Conservation (phyloP, 306 rosid genomes). For the Vigna reflexopilosa region DNA sequence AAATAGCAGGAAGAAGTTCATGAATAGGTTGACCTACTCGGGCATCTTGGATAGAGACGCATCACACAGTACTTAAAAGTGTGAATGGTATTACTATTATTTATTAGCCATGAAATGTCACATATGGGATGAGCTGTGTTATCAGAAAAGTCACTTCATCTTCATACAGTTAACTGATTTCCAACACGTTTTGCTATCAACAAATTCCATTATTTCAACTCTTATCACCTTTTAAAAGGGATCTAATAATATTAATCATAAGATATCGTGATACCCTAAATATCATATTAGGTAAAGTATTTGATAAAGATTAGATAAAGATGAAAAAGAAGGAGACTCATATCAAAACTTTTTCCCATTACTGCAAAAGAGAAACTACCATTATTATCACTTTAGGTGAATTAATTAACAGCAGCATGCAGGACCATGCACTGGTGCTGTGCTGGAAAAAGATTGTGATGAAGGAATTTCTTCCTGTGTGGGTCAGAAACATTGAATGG, state of each 20-base stretch:
- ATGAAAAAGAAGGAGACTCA: too few species aligned
- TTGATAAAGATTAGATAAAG: too few species aligned
- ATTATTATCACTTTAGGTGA: neutral
- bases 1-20: conserved; percentile 39
- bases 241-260: neutral
- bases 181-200: neutral
- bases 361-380: neutral
- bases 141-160: neutral
- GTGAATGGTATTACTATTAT: neutral
- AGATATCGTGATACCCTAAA: too few species aligned
- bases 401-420: conserved; percentile 3
- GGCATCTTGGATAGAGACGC: conserved; percentile 28
- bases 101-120: conserved; percentile 14
- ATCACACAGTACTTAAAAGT: neutral
- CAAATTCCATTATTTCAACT: neutral
- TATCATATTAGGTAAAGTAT: too few species aligned
- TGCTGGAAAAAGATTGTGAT: conserved; percentile 24
- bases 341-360: conserved; percentile 15
- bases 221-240: neutral
- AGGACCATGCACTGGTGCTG: conserved; percentile 25
- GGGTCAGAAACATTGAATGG: conserved; percentile 5
- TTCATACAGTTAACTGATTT: neutral
- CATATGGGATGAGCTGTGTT: conserved; percentile 16
- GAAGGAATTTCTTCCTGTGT: conserved; percentile 23
- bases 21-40: conserved; percentile 35